A percentile compares a stretch with the other conserved stretches of the same genome.
Conservation (phyloP, 164 flowering plant genomes). For the Chloranthus sessilifolius region DNA sequence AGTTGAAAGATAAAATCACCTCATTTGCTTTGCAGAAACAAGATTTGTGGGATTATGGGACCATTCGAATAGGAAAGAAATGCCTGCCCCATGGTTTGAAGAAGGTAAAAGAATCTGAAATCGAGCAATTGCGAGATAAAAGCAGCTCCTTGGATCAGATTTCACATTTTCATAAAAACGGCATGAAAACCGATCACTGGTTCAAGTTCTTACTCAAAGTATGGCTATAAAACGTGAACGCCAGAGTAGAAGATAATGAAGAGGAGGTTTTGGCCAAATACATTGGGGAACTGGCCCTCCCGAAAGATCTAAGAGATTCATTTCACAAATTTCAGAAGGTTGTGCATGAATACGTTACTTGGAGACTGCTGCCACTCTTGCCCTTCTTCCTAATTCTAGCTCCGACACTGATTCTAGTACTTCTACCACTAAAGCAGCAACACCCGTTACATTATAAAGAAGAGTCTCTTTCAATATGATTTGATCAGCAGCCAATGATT, state of each 20-base stretch:
- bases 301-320: slow-evolving; percentile 57
- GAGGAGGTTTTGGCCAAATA: slow-evolving; percentile 51
- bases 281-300: slow-evolving; percentile 74
- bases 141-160: slow-evolving; percentile 50
- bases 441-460: slow-evolving; percentile 54
- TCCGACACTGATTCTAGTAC: slow-evolving; percentile 21
- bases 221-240: slow-evolving; percentile 77
- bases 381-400: slow-evolving; percentile 42
- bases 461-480: slow-evolving; percentile 65
- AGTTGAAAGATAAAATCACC: slow-evolving; percentile 72
- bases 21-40: slow-evolving; percentile 70
- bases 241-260: slow-evolving; percentile 38
- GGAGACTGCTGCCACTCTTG: slow-evolving; percentile 54
- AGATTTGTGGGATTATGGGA: slow-evolving; percentile 67
- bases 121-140: slow-evolving; percentile 55
- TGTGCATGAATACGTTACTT: slow-evolving; percentile 59
- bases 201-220: slow-evolving; percentile 61
- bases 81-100: slow-evolving; percentile 80
- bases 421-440: slow-evolving; percentile 30
- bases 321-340: slow-evolving; percentile 64
- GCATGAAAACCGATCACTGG: slow-evolving; percentile 98
- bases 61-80: slow-evolving; percentile 69
- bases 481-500: slow-evolving; percentile 50
- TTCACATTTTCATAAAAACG: slow-evolving; percentile 63
- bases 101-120: slow-evolving; percentile 86